phyloP scores from a whole-genome alignment of 257 asterid genomes.

The Prunella vulgaris region DNA sequence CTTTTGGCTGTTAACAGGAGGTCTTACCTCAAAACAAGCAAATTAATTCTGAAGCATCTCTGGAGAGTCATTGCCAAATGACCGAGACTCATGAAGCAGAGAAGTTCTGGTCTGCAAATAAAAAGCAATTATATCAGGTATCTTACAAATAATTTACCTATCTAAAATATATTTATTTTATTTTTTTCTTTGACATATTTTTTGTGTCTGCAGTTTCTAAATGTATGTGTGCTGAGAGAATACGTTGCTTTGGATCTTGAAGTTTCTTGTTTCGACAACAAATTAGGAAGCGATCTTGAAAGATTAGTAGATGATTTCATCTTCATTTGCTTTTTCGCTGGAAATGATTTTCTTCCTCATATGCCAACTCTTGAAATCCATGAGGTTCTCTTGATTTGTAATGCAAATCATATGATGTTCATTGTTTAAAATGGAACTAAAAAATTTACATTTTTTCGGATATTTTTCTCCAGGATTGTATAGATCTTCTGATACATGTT shows the following conservation, averaged over 20 bases:
- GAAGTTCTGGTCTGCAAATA: no score
- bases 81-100: background rate
- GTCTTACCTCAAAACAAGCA: background rate
- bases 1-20: background rate
- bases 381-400: slow-evolving; percentile 34
- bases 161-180: background rate
- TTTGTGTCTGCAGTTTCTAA: slow-evolving; percentile 38
- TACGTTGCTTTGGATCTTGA: slow-evolving; percentile 46
- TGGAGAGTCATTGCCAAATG: background rate
- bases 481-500: slow-evolving; percentile 48
- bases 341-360: slow-evolving; percentile 70
- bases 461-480: slow-evolving; percentile 36
- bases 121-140: slow-evolving; percentile 26
- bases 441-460: background rate
- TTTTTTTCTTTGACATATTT: background rate
- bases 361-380: slow-evolving; percentile 52
- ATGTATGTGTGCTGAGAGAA: slow-evolving; percentile 51
- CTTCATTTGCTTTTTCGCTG: slow-evolving; percentile 58
- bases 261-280: slow-evolving; percentile 27
- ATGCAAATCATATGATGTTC: background rate
- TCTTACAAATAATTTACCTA: background rate
- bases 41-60: background rate
- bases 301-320: slow-evolving; percentile 53
- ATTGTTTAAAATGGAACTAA: background rate
- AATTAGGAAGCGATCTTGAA: slow-evolving; percentile 37